Evolutionary conservation across 2,329 filamentous ascomycete genomes (phyloP).

Genomic region (Penicillium corylophilum): DNA sequence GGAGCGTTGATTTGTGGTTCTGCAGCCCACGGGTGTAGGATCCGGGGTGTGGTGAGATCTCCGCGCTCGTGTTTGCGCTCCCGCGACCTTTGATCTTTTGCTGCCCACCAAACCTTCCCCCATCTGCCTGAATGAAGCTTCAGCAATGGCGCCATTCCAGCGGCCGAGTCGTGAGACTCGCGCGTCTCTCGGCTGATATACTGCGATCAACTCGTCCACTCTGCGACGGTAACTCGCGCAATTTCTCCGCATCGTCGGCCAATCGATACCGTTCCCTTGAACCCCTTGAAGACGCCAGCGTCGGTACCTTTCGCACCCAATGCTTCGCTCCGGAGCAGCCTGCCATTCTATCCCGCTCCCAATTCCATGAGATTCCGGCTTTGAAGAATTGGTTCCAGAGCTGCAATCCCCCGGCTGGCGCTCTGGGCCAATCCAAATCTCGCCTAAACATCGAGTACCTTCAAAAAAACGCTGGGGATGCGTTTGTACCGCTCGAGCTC

Average conservation of each 20-base stretch:
- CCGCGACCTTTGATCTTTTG: background rate
- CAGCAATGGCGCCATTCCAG: conserved; percentile 21
- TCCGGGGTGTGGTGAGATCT: background rate
- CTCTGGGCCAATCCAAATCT: conserved; percentile 19
- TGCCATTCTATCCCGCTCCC: conserved; percentile 48
- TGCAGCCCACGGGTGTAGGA: background rate
- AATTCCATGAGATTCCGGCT: conserved; percentile 53
- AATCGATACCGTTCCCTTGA: conserved; percentile 26
- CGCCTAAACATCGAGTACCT: conserved; percentile 47
- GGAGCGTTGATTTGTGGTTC: background rate
- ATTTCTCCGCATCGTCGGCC: conserved; percentile 6
- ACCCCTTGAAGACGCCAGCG: conserved; percentile 31
- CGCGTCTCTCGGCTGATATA: background rate
- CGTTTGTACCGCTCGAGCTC: conserved; percentile 61
- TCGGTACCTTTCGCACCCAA: conserved; percentile 52
- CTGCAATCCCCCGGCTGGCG: conserved; percentile 32
- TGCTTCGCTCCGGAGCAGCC: conserved; percentile 57
- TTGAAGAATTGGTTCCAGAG: conserved; percentile 59
- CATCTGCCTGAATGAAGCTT: conserved; percentile 27
- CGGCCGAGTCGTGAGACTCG: conserved; percentile 14
- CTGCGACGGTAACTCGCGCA: background rate
- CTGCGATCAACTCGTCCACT: background rate
- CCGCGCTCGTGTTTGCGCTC: background rate
- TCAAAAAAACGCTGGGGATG: conserved; percentile 44
- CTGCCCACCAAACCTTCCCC: background rate